Base-by-base conservation (phyloP, 257 asterid species). In the Solanum paucissectum region DNA sequence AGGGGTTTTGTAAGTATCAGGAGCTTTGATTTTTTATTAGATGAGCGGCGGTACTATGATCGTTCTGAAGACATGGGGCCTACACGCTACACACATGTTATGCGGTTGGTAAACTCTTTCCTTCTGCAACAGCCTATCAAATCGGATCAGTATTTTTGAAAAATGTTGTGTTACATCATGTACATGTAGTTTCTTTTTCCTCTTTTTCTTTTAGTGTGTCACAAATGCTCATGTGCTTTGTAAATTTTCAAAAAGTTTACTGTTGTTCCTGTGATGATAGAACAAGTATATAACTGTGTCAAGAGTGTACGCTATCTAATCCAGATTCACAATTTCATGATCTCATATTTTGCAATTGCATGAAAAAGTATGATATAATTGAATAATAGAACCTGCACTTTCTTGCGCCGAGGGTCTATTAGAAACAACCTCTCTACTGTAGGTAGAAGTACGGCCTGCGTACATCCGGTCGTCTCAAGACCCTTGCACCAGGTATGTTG, bases 391-490 rank as follows among this genome's bases (percentile, higher is more conserved):
- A 75, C 55, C 32, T 21, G 6, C 29, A 21, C 27, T 60, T 20
- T 60, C 27, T 21, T 60, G 13, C 8, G 68, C 5, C 27, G 68
- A 60, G 27, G 29, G 68, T 60, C 29, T 23, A 60, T 60, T 13
- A 0, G 29, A 2, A 60, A 60, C 6, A 23, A 23, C 27, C 29
- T 62, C 14, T 62, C 12, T 60, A 60, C 0, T 3, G 0, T 52
- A 21, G 5, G 27, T 58, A 58, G 27, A 10, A 0, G 14, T 60
- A 60, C 23, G 69, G 3, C 4, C 0, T 20, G 14, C 7, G 16
- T 62, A n/a, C 3, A 23, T 1, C 6, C 14, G 0, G 0, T 1
- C 6, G 3, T 23, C 14, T 9, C 71, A 1, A 23, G 3, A 23
- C 71, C 13, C 2, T 60, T 60, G 2, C 14, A 62, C 6, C 13